Evolutionary conservation across 192 early-diverging fungal species (phyloP), one percentile per base, ranked within the genome.

Genomic region (Coemansia sp.): DNA sequence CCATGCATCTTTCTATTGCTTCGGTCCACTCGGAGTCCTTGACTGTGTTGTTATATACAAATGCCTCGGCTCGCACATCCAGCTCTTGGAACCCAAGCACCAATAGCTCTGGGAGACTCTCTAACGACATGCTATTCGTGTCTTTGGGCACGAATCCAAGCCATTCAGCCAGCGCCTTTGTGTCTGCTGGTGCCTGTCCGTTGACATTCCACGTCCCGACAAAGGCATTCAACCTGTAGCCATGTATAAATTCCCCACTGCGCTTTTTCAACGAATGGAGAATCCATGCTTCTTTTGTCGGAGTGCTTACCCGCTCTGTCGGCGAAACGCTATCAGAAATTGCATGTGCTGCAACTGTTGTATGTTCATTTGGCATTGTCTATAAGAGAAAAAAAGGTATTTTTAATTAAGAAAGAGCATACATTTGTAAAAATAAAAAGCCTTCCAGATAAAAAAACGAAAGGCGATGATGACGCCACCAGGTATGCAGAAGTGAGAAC

Each of bases 121-220:
- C 55, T 16, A 31, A 31, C 20, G 55, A 31, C 55, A 57, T 33
- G n/a, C n/a, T 33, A 31, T 34, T 18, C 20, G 28, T 33, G 31
- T 57, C 55, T 20, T 31, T n/a, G 4, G 55, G 55, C 39, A 72
- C 20, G 42, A 76, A 79, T 39, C 74, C 67, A 7, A 95, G 70
- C 93, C 93, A 96, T 10, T 81, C 63, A 6, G 75, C 56, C 26
- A 96, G 61, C 10, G 79, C 73, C 20, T 87, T 4, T 12, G 39
- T 25, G 15, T 34, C 77, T 2, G 87, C 73, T 7, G 90, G 86
- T 18, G 77, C 63, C 26, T 84, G 82, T 9, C 92, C 94, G 68
- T 95, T 93, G 26, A 95, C 92, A 71, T 98, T 98, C 89, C 92
- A 98, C 1, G 94, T 93, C 2, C 94, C 94, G 1, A 89, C 83